phyloP scores from a whole-genome alignment of 1,139 yeast genomes.

The Saccharomyces hybrid region DNA sequence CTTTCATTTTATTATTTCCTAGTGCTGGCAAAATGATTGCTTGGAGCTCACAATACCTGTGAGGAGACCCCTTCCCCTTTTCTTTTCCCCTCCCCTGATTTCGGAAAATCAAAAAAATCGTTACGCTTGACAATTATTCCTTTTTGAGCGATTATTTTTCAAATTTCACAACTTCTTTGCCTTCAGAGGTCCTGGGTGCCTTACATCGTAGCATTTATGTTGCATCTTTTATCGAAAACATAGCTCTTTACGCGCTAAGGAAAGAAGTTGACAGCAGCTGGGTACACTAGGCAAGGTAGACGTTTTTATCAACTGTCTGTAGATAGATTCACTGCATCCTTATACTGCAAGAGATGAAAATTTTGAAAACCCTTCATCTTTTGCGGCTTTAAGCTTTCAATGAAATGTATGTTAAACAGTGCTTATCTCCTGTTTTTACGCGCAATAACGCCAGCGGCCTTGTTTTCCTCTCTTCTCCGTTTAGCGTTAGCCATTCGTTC shows the following conservation, averaged over 20 bases:
- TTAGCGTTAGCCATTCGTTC: background rate
- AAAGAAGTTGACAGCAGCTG: background rate
- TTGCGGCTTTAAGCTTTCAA: background rate
- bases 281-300: background rate
- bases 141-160: background rate
- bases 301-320: background rate
- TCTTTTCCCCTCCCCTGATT: background rate
- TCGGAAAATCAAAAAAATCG: background rate
- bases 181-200: background rate
- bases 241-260: background rate
- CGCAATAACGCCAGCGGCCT: background rate
- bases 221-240: background rate
- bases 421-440: background rate
- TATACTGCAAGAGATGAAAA: background rate
- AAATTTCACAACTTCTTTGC: background rate
- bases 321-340: background rate
- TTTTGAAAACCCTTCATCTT: background rate
- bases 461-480: background rate
- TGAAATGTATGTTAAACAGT: background rate
- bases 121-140: background rate
- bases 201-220: background rate
- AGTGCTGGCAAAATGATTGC: background rate
- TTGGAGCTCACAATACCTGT: background rate
- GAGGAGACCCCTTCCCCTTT: background rate
- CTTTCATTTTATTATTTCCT: background rate